These are phyloP conservation scores for Arthrobotrys sphaeroides DNA, from an alignment of 2,329 filamentous ascomycete genomes.

Conservation along the genomic window DNA sequence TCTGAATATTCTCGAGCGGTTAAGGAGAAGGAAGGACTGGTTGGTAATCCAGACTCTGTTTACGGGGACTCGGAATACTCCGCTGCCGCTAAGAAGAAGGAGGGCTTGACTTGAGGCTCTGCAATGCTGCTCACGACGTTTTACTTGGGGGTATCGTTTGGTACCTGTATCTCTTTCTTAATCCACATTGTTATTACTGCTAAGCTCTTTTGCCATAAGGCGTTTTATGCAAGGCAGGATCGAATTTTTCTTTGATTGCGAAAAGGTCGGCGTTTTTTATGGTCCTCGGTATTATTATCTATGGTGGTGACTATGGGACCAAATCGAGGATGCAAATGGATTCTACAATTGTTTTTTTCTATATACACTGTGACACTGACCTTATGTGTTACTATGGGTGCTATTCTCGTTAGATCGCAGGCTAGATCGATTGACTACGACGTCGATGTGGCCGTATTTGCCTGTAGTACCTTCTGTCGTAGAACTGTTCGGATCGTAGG, in stretches of 20 bases:
- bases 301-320: background rate
- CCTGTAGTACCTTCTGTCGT: conserved; percentile 39
- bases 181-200: too few relatives aligned
- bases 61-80: conserved; percentile 19
- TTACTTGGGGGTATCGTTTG: too few relatives aligned
- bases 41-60: background rate
- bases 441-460: conserved; percentile 26
- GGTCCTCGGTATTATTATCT: background rate
- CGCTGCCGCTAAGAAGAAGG: background rate
- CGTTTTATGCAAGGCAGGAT: too few relatives aligned
- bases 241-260: background rate
- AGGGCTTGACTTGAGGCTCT: background rate
- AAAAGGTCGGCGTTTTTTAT: background rate
- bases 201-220: too few relatives aligned
- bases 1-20: conserved; percentile 9
- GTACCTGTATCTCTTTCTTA: too few relatives aligned
- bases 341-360: conserved; percentile 3
- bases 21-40: conserved; percentile 9
- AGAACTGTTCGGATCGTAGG: conserved; percentile 9
- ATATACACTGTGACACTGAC: conserved; percentile 10
- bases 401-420: background rate
- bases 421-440: background rate
- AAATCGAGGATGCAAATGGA: background rate
- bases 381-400: background rate
- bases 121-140: too few relatives aligned